Conservation (phyloP, 805 yeast species). For the Suhomyces kilbournensis region DNA sequence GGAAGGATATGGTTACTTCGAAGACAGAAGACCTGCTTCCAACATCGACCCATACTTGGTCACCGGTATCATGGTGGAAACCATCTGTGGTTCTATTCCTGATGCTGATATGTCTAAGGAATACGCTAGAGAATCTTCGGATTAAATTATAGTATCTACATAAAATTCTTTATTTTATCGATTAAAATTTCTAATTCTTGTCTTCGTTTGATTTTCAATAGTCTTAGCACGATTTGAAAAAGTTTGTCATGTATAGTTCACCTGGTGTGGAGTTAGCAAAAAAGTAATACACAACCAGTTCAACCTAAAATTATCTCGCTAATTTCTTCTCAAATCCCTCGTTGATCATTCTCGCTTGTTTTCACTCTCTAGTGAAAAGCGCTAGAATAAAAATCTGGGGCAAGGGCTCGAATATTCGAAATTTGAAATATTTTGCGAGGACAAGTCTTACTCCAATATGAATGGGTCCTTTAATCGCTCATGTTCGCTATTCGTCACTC, state of each 20-base stretch:
- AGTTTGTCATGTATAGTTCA: neutral
- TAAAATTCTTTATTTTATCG: neutral
- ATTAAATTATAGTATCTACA: conserved; percentile 12
- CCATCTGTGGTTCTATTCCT: conserved; percentile 90
- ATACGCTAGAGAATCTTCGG: conserved; percentile 66
- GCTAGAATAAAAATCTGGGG: neutral
- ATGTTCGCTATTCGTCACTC: neutral
- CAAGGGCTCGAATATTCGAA: neutral
- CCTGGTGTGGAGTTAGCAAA: conserved; percentile 1
- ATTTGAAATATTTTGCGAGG: neutral
- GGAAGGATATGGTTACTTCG: conserved; percentile 97
- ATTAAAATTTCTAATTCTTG: conserved; percentile 1
- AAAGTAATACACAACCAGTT: neutral
- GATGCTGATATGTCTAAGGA: conserved; percentile 94
- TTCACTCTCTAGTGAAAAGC: neutral
- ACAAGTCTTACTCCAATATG: neutral
- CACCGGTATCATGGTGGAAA: conserved; percentile 97
- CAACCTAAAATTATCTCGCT: neutral
- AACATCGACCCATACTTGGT: conserved; percentile 99
- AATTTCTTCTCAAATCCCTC: neutral
- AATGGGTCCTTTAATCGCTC: neutral
- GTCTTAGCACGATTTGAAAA: neutral
- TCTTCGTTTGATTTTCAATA: conserved; percentile 1
- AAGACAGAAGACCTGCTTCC: conserved; percentile 99
- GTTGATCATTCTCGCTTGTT: neutral